Evolutionary conservation across 768 basidiomycete genomes (phyloP).

Genomic region (Hydnomerulius pinastri): DNA sequence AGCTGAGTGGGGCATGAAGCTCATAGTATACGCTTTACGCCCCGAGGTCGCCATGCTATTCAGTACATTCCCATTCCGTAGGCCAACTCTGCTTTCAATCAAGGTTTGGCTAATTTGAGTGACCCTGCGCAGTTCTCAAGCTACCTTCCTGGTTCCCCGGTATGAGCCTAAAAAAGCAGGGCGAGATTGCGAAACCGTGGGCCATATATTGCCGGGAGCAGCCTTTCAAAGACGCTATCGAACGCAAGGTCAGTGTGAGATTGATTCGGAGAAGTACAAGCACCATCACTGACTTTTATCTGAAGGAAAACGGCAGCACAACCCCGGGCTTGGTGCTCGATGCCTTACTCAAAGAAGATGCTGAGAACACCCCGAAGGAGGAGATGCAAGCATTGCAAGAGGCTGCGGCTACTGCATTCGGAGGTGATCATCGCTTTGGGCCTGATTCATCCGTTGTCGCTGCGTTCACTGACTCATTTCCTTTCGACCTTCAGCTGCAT

Average conservation of each 20-base stretch:
- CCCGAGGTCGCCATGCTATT: constrained; percentile 15
- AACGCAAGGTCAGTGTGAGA: constrained; percentile 24
- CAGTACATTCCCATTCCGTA: constrained; percentile 16
- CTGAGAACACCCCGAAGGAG: neutral
- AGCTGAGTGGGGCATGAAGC: constrained; percentile 11
- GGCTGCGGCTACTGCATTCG: constrained; percentile 17
- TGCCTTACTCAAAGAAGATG: constrained; percentile 3
- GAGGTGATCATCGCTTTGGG: constrained; percentile 1
- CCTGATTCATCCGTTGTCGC: neutral
- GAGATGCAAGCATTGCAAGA: constrained; percentile 13
- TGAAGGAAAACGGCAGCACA: constrained; percentile 9
- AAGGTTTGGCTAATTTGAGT: no score
- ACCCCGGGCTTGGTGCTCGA: constrained; percentile 20
- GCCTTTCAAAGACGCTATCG: constrained; percentile 31
- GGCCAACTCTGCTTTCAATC: no score
- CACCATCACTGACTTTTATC: neutral
- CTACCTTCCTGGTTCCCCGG: constrained; percentile 22
- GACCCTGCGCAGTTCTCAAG: constrained; percentile 9
- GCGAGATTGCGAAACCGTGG: constrained; percentile 5
- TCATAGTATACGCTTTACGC: neutral
- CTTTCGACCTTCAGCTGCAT: constrained; percentile 14
- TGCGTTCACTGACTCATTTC: neutral
- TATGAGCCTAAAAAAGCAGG: constrained; percentile 17
- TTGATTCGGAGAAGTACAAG: neutral
- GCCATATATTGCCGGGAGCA: constrained; percentile 16